Conservation (phyloP, 2,329 filamentous ascomycete genomes). For the Karstenula rhodostoma region DNA sequence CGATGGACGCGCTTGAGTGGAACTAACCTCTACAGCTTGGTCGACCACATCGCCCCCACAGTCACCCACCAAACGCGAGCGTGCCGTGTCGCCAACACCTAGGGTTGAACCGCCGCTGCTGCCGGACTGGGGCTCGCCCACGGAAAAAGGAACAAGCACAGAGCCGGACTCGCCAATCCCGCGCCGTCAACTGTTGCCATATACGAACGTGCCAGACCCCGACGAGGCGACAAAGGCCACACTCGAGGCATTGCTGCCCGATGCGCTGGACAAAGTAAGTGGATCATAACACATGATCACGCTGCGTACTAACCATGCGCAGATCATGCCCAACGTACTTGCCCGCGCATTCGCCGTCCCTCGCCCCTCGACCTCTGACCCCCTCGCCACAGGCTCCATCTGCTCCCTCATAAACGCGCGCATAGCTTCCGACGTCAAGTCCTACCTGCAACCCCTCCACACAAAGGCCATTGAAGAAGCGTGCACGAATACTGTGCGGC, state of each 20-base stretch:
- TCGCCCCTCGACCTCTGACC: neutral
- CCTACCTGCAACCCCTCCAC: neutral
- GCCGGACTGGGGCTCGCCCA: neutral
- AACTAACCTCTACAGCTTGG: neutral
- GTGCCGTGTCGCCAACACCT: too few relatives aligned
- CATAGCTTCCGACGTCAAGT: neutral
- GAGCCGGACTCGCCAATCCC: too few relatives aligned
- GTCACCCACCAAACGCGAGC: neutral
- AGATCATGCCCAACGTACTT: neutral
- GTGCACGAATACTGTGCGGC: neutral
- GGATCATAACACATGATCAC: neutral
- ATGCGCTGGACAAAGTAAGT: neutral
- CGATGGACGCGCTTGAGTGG: neutral
- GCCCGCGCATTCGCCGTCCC: neutral
- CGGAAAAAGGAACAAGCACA: too few relatives aligned
- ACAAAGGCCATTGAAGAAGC: neutral
- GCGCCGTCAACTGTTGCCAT: too few relatives aligned
- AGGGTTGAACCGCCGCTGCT: too few relatives aligned
- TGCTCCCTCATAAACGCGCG: neutral
- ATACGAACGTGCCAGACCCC: neutral
- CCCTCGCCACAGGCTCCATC: neutral
- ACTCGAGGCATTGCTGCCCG: neutral
- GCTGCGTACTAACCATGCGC: neutral
- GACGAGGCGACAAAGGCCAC: neutral
- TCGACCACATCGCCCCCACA: neutral